These are phyloP conservation scores for Lachancea meyersii DNA, from an alignment of 805 yeast species.

Conservation along the genomic window DNA sequence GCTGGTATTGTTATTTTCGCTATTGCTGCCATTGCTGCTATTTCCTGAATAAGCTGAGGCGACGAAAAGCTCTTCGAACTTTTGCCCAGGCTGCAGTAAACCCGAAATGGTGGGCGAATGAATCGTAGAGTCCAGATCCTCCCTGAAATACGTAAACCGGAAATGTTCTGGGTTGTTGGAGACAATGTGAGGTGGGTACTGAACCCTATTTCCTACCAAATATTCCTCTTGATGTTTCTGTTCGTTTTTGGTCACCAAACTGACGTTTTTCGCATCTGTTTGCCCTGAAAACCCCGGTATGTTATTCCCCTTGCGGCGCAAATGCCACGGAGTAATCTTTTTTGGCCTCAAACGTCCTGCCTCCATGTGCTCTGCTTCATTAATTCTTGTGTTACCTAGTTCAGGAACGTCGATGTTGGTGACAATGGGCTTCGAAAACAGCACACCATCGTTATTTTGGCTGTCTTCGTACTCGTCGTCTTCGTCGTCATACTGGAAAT, in stretches of 20 bases:
- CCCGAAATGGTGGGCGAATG: conserved; percentile 89
- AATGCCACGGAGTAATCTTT: conserved; percentile 70
- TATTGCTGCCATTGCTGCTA: background rate
- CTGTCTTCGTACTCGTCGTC: conserved; percentile 32
- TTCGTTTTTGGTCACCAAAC: background rate
- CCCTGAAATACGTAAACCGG: conserved; percentile 88
- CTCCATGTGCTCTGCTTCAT: conserved; percentile 47
- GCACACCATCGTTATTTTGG: conserved; percentile 29
- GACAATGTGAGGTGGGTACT: conserved; percentile 41
- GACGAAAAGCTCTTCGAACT: conserved; percentile 59
- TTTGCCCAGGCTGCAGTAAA: conserved; percentile 53
- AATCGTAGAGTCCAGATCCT: conserved; percentile 79
- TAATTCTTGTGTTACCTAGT: conserved; percentile 39
- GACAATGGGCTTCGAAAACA: conserved; percentile 38
- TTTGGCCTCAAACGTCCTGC: conserved; percentile 70
- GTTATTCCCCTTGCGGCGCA: conserved; percentile 17
- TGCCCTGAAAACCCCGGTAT: conserved; percentile 9
- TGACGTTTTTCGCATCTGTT: conserved; percentile 7
- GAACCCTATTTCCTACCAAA: conserved; percentile 30
- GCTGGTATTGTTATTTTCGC: conserved; percentile 1
- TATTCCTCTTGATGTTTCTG: conserved; percentile 10
- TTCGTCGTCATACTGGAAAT: conserved; percentile 33
- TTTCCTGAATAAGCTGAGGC: conserved; percentile 32
- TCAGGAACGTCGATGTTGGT: conserved; percentile 40
- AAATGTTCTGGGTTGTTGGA: conserved; percentile 48